Evolutionary conservation across 768 basidiomycete genomes (phyloP), one percentile per base, ranked within the genome.

Genomic region (Mycena rebaudengoi): DNA sequence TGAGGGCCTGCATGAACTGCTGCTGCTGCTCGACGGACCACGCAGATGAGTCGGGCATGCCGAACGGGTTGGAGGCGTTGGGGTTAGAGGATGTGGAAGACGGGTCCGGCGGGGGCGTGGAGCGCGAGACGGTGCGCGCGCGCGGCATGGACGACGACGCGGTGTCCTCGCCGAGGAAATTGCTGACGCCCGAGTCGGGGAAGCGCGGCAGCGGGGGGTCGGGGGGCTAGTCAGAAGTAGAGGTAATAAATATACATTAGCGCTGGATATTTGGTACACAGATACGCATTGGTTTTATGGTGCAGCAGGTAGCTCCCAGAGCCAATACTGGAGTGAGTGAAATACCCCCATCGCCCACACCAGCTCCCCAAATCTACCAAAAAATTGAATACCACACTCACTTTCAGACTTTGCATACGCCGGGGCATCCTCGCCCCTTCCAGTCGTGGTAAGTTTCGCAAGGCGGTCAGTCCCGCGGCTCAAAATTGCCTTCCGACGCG

Each of bases 401-500:
- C n/a, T n/a, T n/a, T n/a, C n/a, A n/a, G n/a, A n/a, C n/a, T n/a
- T n/a, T 83, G 83, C 53, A 83, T 73, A 70, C 84, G 88, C 12
- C n/a, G n/a, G n/a, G 80, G 80, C 5, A 59, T 92, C 90, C 50
- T 91, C 91, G 39, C 87, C 86, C 21, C 92, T 85, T 33, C 90
- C 85, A 13, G 85, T 83, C 4, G 89, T 90, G 5, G 93, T 92
- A 43, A 95, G 84, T 70, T 88, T 93, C 29, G 91, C 88, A 41
- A 95, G 86, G 55, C 92, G 86, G 80, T 93, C 91, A 28, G 80
- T 81, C 14, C 91, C 88, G 54, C 91, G 82, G 65, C 82, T 82
- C 21, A 94, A 85, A 60, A 95, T 94, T 33, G 92, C 92, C 76
- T 85, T 90, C 70, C 88, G 79, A 43, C 92, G 84, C 11, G 92